These are phyloP conservation scores for Nemania abortiva DNA, from an alignment of 2,329 filamentous ascomycete genomes.

Conservation along the genomic window DNA sequence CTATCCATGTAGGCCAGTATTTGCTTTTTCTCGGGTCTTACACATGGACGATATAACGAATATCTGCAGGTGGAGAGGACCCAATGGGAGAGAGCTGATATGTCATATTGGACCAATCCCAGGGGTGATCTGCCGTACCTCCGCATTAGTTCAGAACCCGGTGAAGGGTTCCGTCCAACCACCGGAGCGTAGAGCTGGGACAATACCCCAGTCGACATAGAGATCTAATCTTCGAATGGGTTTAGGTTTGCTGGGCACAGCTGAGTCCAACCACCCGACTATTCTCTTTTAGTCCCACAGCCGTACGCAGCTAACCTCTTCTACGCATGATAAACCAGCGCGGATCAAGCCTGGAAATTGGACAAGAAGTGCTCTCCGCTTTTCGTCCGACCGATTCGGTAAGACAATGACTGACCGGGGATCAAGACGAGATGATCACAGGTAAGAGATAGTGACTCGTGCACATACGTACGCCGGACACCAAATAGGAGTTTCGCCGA, in stretches of 20 bases:
- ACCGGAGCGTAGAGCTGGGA: constrained; percentile 9
- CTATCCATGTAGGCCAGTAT: constrained; percentile 11
- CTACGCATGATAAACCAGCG: constrained; percentile 22
- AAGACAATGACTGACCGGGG: constrained; percentile 13
- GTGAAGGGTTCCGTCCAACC: constrained; percentile 3
- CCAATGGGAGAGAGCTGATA: constrained; percentile 37
- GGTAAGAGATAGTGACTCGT: neutral
- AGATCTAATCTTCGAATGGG: constrained; percentile 16
- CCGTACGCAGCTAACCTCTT: constrained; percentile 30
- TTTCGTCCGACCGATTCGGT: constrained; percentile 17
- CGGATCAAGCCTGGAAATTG: constrained; percentile 30
- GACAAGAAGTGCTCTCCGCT: constrained; percentile 28
- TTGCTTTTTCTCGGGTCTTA: constrained; percentile 38
- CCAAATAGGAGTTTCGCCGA: neutral
- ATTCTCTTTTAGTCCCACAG: constrained; percentile 30
- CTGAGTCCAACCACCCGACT: constrained; percentile 26
- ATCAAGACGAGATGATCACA: neutral
- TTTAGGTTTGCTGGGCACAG: constrained; percentile 30
- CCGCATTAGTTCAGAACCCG: constrained; percentile 31
- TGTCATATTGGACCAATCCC: constrained; percentile 35
- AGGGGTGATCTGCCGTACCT: constrained; percentile 38
- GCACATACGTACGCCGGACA: neutral
- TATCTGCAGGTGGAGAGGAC: constrained; percentile 19
- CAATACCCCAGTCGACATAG: constrained; percentile 4
- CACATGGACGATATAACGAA: constrained; percentile 23